Evolutionary conservation across 352 stramenopile genomes (phyloP), one percentile per base, ranked within the genome.

Genomic region (Pythium vanterpoolii): DNA sequence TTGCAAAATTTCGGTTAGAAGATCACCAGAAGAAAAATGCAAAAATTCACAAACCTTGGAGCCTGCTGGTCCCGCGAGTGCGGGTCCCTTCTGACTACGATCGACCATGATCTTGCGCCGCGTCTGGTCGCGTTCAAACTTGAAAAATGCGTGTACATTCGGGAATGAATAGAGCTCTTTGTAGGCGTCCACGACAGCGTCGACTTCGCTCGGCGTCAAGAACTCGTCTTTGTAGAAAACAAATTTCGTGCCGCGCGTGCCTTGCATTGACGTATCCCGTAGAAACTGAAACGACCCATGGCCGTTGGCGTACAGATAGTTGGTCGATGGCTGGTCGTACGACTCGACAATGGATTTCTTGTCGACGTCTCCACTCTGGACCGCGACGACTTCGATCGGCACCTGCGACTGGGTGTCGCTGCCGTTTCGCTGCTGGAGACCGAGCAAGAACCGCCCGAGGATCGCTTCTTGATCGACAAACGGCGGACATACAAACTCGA

Each of bases 171-270:
- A 93, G 36, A 93, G 78, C 30, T 90, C 84, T 49, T 92, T 90
- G 76, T 95, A 95, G 14, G 86, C 86, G 18, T 64, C 71, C n/a
- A 93, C 82, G 47, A 95, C 67, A 11, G 86, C 86, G 40, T 89
- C 71, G 26, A 93, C 74, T 59, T 95, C 86, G 24, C 48, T 57
- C 49, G 78, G 61, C 18, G 80, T 89, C 14, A 95, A 45, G 24
- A 69, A 84, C n/a, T 93, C 79, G 49, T 95, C 86, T 59, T 93
- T 95, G 66, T 90, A 95, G 30, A 93, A 90, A 24, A 95, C 76
- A 51, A 95, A 95, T 21, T 72, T 73, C 53, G 74, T 68, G 28
- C 71, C 65, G 4, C 51, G 54, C 60, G 74, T 66, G 18, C 62
- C 64, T 13, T 79, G 68, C 52, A 75, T 72, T 10, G 71, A 73